Evolutionary conservation across 306 rosid genomes (phyloP).

Genomic region (Casuarina glauca): DNA sequence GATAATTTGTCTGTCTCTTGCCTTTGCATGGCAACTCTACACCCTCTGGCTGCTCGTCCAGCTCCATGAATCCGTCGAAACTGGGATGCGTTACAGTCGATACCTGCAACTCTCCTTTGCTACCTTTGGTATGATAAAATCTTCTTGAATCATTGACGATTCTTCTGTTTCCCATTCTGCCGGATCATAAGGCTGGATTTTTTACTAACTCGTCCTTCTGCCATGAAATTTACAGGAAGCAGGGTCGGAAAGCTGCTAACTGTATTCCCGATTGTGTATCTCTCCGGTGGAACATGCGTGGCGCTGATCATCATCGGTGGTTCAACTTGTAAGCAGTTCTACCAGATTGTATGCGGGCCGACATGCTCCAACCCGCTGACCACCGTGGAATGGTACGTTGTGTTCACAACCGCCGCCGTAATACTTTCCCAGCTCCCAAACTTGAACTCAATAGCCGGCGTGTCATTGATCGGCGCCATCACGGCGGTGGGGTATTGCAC

Average conservation of each 20-base stretch:
- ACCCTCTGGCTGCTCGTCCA: constrained; percentile 58
- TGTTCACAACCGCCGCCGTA: constrained; percentile 52
- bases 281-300: constrained; percentile 57
- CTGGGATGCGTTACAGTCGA: constrained; percentile 53
- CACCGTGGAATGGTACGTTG: constrained; percentile 53
- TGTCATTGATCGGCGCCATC: constrained; percentile 50
- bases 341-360: constrained; percentile 39
- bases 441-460: constrained; percentile 53
- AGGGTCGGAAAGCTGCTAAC: constrained; percentile 40
- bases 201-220: not conserved
- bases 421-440: constrained; percentile 47
- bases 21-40: constrained; percentile 61
- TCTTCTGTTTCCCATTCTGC: not conserved
- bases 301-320: constrained; percentile 62
- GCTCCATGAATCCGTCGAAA: constrained; percentile 48
- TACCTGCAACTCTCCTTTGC: constrained; percentile 50
- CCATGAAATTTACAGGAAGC: constrained; percentile 37
- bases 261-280: constrained; percentile 53
- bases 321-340: constrained; percentile 43
- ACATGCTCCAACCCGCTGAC: constrained; percentile 50
- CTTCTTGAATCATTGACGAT: not conserved
- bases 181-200: not conserved
- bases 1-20: constrained; percentile 47
- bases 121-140: constrained; percentile 46
- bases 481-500: constrained; percentile 56